Conservation (phyloP, 495 filamentous ascomycete genomes). For the Annulohypoxylon moriforme region DNA sequence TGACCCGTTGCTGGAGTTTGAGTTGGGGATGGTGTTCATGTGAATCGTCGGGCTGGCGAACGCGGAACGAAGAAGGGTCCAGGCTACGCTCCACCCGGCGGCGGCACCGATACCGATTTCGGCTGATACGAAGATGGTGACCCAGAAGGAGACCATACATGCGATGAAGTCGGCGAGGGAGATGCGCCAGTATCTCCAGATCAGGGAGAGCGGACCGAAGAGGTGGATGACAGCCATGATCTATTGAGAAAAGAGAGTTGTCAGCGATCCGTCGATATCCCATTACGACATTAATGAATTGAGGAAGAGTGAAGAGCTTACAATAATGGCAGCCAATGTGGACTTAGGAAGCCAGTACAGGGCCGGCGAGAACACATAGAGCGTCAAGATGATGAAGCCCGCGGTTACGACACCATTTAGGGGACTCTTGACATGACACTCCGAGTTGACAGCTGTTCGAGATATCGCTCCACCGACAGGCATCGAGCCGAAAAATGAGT, state of each 20-base stretch:
- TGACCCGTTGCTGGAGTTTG: conserved; percentile 16
- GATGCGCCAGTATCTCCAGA: conserved; percentile 61
- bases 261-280: neutral
- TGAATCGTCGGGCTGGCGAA: conserved; percentile 50
- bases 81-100: conserved; percentile 60
- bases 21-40: neutral
- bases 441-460: conserved; percentile 63
- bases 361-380: conserved; percentile 60
- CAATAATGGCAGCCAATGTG: conserved; percentile 59
- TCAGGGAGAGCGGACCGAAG: conserved; percentile 54
- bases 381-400: conserved; percentile 59
- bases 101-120: conserved; percentile 60
- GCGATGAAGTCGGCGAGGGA: conserved; percentile 63
- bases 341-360: conserved; percentile 65
- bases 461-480: conserved; percentile 62
- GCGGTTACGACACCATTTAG: conserved; percentile 59
- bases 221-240: conserved; percentile 61
- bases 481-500: conserved; percentile 62
- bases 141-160: conserved; percentile 61
- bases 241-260: conserved; percentile 15
- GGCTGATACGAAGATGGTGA: conserved; percentile 62
- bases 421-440: conserved; percentile 56
- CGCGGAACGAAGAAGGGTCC: conserved; percentile 57
- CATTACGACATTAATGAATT: neutral
- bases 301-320: conserved; percentile 19